Evolutionary conservation across 2,329 filamentous ascomycete genomes (phyloP), one percentile per base, ranked within the genome.

Genomic region (Exophiala alcalophila): DNA sequence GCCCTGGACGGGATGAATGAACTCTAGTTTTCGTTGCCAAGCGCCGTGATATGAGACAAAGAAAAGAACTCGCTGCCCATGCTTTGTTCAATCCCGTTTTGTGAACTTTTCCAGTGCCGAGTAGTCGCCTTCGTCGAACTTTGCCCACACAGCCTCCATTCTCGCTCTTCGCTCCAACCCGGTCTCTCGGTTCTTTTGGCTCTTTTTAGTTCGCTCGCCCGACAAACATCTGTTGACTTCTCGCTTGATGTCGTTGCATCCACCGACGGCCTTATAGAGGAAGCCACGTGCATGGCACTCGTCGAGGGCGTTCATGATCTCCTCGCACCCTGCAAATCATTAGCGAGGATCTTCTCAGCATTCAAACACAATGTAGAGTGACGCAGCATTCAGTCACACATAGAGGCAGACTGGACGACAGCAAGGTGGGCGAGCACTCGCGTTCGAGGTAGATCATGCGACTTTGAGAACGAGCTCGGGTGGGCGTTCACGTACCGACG

Each of bases 211-310:
- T 59, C 92, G 79, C 65, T 95, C 87, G 25, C 77, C 81, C 52
- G 86, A 80, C 38, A 98, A 76, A 62, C 92, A 98, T 60, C 80
- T 77, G 67, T 86, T 92, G 57, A 98, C 86, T 44, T 87, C 73
- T 28, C 80, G 74, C 67, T 98, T 98, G 50, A 84, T 78, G 27
- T 83, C 77, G 65, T 88, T 97, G 77, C 92, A 98, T 73, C 85
- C 87, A 43, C 92, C 92, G 49, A 87, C 71, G 2, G 86, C 82
- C 68, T 95, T 96, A 79, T 86, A 90, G 44, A 98, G 69, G 69
- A 98, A 98, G 40, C 92, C 92, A 47, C 78, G 78, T 21, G 86
- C 85, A 63, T 98, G 92, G 71, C 92, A 98, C 72, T 96, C 88
- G 61, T 97, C 92, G 56, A 98, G 86, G 33, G 86, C 85, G 36